Conservation (phyloP, 1,284 basidiomycete species). For the Amylostereum areolatum region DNA sequence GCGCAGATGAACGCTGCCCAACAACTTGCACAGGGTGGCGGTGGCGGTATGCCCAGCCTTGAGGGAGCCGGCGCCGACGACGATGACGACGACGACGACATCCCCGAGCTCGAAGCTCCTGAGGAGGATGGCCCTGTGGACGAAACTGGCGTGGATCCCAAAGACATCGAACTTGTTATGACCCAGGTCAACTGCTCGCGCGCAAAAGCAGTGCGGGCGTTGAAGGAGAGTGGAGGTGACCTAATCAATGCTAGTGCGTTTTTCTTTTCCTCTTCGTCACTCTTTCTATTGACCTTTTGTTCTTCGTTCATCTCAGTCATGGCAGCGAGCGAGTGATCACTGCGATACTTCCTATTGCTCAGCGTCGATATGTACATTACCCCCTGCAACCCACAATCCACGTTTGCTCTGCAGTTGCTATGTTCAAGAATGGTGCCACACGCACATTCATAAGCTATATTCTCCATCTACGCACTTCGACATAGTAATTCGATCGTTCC, state of each 20-base stretch:
- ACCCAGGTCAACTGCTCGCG: constrained; percentile 79
- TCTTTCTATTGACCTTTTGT: constrained; percentile 7
- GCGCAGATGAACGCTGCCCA: constrained; percentile 83
- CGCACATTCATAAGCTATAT: constrained; percentile 15
- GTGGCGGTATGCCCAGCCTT: constrained; percentile 38
- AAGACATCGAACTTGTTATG: constrained; percentile 96
- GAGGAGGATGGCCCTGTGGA: constrained; percentile 77
- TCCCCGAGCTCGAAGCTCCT: constrained; percentile 75
- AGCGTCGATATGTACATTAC: constrained; percentile 12
- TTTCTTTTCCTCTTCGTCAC: not conserved
- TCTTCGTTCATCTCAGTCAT: constrained; percentile 37
- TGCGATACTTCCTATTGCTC: constrained; percentile 17
- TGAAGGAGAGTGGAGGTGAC: constrained; percentile 88
- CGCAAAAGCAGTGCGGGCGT: constrained; percentile 81
- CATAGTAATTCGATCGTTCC: constrained; percentile 82
- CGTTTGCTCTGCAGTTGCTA: not conserved
- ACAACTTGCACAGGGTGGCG: constrained; percentile 62
- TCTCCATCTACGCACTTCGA: constrained; percentile 64
- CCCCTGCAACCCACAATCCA: constrained; percentile 1
- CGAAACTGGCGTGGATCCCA: constrained; percentile 82
- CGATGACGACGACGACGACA: constrained; percentile 71
- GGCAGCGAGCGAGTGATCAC: constrained; percentile 65
- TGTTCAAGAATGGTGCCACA: not conserved
- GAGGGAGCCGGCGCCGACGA: constrained; percentile 44
- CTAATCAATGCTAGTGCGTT: constrained; percentile 91